phyloP scores from a whole-genome alignment of 2,329 filamentous ascomycete species.

The Cladosporium sp. region DNA sequence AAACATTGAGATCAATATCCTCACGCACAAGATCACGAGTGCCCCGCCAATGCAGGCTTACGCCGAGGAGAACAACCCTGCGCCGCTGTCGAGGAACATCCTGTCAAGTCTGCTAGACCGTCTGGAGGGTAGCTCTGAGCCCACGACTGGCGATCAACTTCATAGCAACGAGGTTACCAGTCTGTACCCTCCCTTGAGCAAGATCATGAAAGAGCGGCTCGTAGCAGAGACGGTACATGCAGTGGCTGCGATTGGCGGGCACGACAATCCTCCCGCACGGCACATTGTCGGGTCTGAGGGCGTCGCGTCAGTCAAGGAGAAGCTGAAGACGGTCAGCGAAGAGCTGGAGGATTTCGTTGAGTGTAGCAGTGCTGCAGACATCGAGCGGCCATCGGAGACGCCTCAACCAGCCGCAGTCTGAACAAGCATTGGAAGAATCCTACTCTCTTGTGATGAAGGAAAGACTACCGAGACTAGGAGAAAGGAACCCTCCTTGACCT shows the following conservation, averaged over 20 bases:
- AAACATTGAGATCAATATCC: slow-evolving; percentile 82
- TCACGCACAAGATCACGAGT: slow-evolving; percentile 83
- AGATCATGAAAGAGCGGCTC: slow-evolving; percentile 64
- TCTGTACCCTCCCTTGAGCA: slow-evolving; percentile 70
- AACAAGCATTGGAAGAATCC: not conserved
- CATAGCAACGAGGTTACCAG: slow-evolving; percentile 53
- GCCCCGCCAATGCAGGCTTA: slow-evolving; percentile 72
- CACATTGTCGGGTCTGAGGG: slow-evolving; percentile 94
- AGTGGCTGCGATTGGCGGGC: slow-evolving; percentile 84
- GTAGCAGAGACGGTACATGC: slow-evolving; percentile 89
- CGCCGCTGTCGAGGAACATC: slow-evolving; percentile 79
- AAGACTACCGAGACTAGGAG: not conserved
- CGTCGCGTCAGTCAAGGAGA: slow-evolving; percentile 84
- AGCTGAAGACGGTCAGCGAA: slow-evolving; percentile 92
- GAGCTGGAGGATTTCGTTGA: slow-evolving; percentile 96
- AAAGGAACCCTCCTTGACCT: not conserved
- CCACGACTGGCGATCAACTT: slow-evolving; percentile 42
- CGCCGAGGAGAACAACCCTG: slow-evolving; percentile 65
- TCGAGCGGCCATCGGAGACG: slow-evolving; percentile 32
- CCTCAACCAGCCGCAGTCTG: slow-evolving; percentile 8
- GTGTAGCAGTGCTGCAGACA: slow-evolving; percentile 80
- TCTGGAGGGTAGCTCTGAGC: slow-evolving; percentile 45
- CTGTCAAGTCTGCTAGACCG: slow-evolving; percentile 74
- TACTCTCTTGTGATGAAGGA: not conserved
- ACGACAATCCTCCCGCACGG: slow-evolving; percentile 89